Conservation (phyloP, 306 rosid genomes). For the Castanea mollissima region DNA sequence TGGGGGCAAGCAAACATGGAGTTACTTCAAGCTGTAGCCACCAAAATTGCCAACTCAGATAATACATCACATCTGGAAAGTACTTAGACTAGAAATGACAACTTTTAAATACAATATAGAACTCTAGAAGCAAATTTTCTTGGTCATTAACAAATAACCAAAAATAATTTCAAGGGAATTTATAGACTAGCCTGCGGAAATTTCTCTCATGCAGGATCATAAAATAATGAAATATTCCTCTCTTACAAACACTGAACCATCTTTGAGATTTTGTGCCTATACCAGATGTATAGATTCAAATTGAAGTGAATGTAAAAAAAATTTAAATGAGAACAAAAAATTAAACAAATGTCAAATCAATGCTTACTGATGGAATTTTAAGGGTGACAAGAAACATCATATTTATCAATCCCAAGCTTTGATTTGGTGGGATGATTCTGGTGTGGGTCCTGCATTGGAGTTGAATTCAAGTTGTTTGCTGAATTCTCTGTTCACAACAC, state of each 20-base stretch:
- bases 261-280: background rate
- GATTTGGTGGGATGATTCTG: no score
- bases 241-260: background rate
- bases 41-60: slow-evolving; percentile 26
- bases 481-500: no score
- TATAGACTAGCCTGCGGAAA: background rate
- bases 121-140: slow-evolving; percentile 4
- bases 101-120: slow-evolving; percentile 10
- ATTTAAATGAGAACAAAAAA: background rate
- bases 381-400: no score
- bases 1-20: slow-evolving; percentile 83
- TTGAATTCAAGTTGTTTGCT: no score
- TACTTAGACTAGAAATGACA: background rate
- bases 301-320: background rate
- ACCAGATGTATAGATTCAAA: slow-evolving; percentile 1
- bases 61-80: slow-evolving; percentile 2
- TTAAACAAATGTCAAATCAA: background rate
- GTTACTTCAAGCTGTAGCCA: slow-evolving; percentile 82
- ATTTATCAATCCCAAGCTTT: no score
- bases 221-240: background rate
- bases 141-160: slow-evolving; percentile 5
- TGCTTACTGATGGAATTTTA: background rate
- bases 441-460: no score
- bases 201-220: background rate
- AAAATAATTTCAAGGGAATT: background rate